Evolutionary conservation across 2,329 filamentous ascomycete species (phyloP), one percentile per base, ranked within the genome.

Genomic region (Dendryphion nanum): DNA sequence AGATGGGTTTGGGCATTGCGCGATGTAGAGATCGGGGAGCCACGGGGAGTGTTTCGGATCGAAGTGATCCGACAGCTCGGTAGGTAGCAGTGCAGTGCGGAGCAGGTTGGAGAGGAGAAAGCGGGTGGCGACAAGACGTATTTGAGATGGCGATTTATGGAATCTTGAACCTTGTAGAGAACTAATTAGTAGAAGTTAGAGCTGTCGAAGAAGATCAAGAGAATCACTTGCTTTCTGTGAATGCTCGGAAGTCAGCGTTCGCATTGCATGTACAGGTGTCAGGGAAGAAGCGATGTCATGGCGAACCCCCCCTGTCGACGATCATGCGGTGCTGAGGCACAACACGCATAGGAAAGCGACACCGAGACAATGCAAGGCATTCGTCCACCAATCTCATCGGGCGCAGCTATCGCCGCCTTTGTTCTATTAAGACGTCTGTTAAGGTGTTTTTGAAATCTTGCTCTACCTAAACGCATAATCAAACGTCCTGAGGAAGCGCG

Each of bases 11-110:
- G 40, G 39, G 40, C 28, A 45, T 43, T 44, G 42, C 39, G 43
- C 39, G 42, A 45, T 41, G 36, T 32, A 18, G 31, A 37, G 49
- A 53, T 51, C 44, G 41, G 47, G 47, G 33, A 37, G 38, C 43
- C 49, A 45, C 40, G 44, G 47, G 37, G 48, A 37, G 50, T 57
- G 53, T 57, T 57, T 57, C 53, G 50, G 35, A 16, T 26, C 23
- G 45, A 45, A 13, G 24, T 18, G n/a, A 14, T 36, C 40, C 43
- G 23, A 24, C 33, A 28, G 37, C 30, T 24, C 36, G 35, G 38
- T 21, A 18, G 23, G 8, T 21, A 31, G 19, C 14, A 8, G 3
- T 16, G 18, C 7, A 30, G 17, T 31, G 18, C 28, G 7, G 29
- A 23, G 15, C 14, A 26, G 16, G 31, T 19, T 15, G 4, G 7